Percentiles rank a stretch among this genome's conserved stretches.
Conservation (phyloP, 148 eudicot species). For the Diospyros kaki region DNA sequence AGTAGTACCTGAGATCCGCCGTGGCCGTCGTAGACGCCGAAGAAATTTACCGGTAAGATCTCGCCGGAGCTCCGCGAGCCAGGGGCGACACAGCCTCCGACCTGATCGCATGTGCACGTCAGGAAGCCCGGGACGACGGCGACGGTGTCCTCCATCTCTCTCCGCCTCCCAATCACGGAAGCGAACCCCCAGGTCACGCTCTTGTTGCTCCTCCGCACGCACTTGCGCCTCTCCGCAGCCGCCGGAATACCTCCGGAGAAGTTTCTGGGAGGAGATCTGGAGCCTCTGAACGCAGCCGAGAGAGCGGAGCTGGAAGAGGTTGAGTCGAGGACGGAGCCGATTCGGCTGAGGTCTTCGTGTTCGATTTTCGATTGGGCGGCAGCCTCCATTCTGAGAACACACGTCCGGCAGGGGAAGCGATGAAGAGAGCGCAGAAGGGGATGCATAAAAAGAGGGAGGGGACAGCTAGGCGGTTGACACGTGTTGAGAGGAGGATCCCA, state of each 20-base stretch:
- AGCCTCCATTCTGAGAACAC: no score
- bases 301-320: no score
- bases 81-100: constrained; percentile 53
- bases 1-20: constrained; percentile 66
- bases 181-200: constrained; percentile 51
- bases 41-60: constrained; percentile 52
- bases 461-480: no score
- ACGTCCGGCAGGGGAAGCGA: no score
- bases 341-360: no score
- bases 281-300: no score
- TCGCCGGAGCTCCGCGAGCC: constrained; percentile 31
- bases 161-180: constrained; percentile 65
- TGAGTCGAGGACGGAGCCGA: no score
- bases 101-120: constrained; percentile 39
- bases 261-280: no score
- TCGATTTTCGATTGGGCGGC: no score
- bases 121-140: constrained; percentile 52
- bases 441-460: no score
- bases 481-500: no score
- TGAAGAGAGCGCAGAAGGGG: no score
- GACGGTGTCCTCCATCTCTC: constrained; percentile 83
- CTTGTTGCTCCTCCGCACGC: constrained; percentile 48
- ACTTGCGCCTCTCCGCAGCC: constrained; percentile 23
- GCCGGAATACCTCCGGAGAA: neutral
- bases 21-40: constrained; percentile 87